Evolutionary conservation across 257 asterid genomes (phyloP).

Genomic region (Solanum etuberosum): DNA sequence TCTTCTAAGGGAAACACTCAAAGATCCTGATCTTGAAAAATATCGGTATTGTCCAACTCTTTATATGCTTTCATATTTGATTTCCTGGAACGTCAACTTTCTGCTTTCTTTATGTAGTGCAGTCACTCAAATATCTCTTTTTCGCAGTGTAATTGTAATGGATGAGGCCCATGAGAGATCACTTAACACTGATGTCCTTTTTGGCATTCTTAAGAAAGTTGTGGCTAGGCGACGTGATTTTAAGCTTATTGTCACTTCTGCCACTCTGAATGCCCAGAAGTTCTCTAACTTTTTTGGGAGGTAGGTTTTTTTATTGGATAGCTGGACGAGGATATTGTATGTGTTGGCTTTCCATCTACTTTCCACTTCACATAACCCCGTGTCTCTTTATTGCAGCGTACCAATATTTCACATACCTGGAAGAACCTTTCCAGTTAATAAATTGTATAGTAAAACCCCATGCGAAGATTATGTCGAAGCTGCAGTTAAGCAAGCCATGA

Average conservation of each 20-base stretch:
- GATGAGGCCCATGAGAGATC: constrained; percentile 99
- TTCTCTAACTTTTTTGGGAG: constrained; percentile 91
- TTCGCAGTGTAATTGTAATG: constrained; percentile 71
- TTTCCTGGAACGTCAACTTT: background rate
- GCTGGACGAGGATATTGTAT: background rate
- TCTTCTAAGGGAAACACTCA: constrained; percentile 85
- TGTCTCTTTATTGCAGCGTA: constrained; percentile 46
- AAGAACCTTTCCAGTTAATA: constrained; percentile 85
- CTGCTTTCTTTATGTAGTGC: background rate
- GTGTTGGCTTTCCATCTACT: background rate
- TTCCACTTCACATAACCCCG: background rate
- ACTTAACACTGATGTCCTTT: constrained; percentile 76
- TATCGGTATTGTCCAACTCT: constrained; percentile 47
- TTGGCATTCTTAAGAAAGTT: constrained; percentile 92
- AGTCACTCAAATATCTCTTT: background rate
- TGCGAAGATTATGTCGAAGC: constrained; percentile 97
- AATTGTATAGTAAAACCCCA: constrained; percentile 70
- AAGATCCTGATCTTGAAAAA: constrained; percentile 90
- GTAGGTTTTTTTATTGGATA: constrained; percentile 22
- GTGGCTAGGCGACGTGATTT: constrained; percentile 95
- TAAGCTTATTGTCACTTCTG: constrained; percentile 94
- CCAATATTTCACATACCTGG: constrained; percentile 96
- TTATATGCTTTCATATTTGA: background rate
- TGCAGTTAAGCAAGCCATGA: constrained; percentile 92
- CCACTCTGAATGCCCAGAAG: constrained; percentile 85